phyloP scores from a whole-genome alignment of 1,139 yeast genomes.

The Geotrichum fermentans region DNA sequence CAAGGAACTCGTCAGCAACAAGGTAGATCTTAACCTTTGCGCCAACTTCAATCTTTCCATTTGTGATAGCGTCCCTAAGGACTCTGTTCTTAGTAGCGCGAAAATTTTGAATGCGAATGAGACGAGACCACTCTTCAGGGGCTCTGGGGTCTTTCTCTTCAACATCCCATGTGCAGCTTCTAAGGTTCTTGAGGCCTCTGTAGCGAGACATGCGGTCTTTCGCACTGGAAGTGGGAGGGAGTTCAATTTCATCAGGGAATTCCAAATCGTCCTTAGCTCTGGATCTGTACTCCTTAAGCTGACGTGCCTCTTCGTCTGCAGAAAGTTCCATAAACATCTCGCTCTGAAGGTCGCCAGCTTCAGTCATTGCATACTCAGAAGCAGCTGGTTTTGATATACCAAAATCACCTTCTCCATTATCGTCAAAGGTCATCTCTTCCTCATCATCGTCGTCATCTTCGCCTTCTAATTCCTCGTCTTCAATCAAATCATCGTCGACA shows the following conservation, averaged over 20 bases:
- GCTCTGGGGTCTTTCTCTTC: constrained; percentile 73
- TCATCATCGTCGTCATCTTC: constrained; percentile 42
- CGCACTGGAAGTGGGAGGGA: constrained; percentile 71
- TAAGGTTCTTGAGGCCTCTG: constrained; percentile 80
- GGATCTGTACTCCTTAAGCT: constrained; percentile 62
- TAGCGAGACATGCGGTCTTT: constrained; percentile 68
- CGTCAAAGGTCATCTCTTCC: constrained; percentile 39
- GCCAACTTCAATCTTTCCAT: constrained; percentile 62
- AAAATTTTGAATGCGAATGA: constrained; percentile 70
- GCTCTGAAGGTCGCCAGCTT: constrained; percentile 44
- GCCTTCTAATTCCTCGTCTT: constrained; percentile 38
- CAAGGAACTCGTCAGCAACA: constrained; percentile 53
- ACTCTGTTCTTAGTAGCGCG: constrained; percentile 71
- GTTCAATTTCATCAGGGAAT: constrained; percentile 92
- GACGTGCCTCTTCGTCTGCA: constrained; percentile 79
- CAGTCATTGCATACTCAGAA: constrained; percentile 41
- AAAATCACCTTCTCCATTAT: constrained; percentile 36
- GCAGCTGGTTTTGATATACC: constrained; percentile 34
- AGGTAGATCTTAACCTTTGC: constrained; percentile 56
- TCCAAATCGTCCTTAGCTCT: constrained; percentile 79
- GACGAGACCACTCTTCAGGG: constrained; percentile 74
- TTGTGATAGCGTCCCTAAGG: constrained; percentile 52
- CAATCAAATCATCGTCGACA: constrained; percentile 49
- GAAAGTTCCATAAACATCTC: constrained; percentile 70
- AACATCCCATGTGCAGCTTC: constrained; percentile 79